These are phyloP conservation scores for Silene latifolia DNA, from an alignment of 148 eudicot species.

Conservation along the genomic window DNA sequence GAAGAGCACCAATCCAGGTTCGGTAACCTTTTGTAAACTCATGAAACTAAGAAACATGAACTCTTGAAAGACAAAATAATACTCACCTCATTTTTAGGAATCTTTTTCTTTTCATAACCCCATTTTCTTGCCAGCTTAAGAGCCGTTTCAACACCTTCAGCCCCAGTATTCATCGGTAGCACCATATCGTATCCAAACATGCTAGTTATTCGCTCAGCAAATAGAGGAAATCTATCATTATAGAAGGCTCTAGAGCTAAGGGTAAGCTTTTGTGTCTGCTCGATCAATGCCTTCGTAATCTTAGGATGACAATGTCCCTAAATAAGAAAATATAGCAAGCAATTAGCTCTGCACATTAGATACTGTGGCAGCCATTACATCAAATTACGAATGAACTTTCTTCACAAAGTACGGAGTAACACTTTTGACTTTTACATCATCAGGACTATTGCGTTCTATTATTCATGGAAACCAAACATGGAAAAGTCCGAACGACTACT, in stretches of 20 bases:
- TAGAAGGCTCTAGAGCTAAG: slow-evolving; percentile 98
- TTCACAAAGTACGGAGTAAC: slow-evolving; percentile 2
- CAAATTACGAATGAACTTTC: not conserved
- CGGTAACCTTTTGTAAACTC: not conserved
- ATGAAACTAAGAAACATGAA: not conserved
- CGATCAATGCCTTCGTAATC: slow-evolving; percentile 66
- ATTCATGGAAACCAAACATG: not conserved
- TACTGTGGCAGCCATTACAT: not conserved
- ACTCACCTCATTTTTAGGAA: slow-evolving; percentile 80
- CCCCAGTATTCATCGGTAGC: slow-evolving; percentile 98
- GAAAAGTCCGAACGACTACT: too few species aligned
- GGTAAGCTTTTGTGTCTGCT: slow-evolving; percentile 79
- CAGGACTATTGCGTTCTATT: not conserved
- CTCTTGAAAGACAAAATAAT: not conserved
- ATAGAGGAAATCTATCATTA: slow-evolving; percentile 76
- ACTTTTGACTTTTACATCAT: not conserved
- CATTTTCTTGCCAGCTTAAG: slow-evolving; percentile 93
- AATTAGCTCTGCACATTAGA: slow-evolving; percentile 3
- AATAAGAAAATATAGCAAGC: slow-evolving; percentile 21
- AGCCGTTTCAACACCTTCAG: slow-evolving; percentile 99
- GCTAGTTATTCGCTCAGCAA: slow-evolving; percentile 74
- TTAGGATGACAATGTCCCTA: slow-evolving; percentile 99
- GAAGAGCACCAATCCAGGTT: not conserved
- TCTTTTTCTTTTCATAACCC: slow-evolving; percentile 89
- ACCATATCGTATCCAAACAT: slow-evolving; percentile 98